Evolutionary conservation across 768 basidiomycete genomes (phyloP), one percentile per base, ranked within the genome.

Genomic region (Psilocybe subaeruginosa): DNA sequence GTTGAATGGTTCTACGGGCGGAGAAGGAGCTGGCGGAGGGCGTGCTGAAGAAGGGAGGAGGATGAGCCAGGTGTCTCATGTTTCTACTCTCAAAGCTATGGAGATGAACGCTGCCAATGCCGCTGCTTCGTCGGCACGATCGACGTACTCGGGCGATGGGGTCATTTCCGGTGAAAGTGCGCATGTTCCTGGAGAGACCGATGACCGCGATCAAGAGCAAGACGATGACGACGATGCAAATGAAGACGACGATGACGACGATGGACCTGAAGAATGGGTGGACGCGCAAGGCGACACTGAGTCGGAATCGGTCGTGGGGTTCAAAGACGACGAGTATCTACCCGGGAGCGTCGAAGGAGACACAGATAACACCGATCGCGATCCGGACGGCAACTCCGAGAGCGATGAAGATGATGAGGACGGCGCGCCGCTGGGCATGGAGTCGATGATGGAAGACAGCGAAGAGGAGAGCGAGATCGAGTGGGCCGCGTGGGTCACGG

Each of bases 401-500:
- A 49, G 43, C 9, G 31, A 52, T 8, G 58, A 56, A 23, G 53
- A 50, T 6, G 57, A 55, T 2, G 47, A 49, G 52, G 62, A 56
- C 35, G 58, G 29, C 7, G 52, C 31, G 53, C 60, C 56, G 54
- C 54, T 64, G 52, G 64, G 58, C 17, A 46, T 64, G 30, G 66
- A 60, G 1, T 58, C 53, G 9, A 64, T 59, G 30, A 54, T 52
- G 60, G 67, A 76, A 3, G 77, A 77, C 47, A 81, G 76, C 31
- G 69, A 72, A 11, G 70, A 81, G 27, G 82, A 78, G 23, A 80
- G 79, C 65, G 89, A 89, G 69, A 73, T 75, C 19, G 89, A 91
- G 68, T 91, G 89, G 89, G 77, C 82, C 3, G 85, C 83, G 1
- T 91, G 89, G 89, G 75, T 80, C 68, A 81, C 81, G 4, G 88